Conservation (phyloP, 2,329 filamentous ascomycete genomes). For the Mariannaea elegans region DNA sequence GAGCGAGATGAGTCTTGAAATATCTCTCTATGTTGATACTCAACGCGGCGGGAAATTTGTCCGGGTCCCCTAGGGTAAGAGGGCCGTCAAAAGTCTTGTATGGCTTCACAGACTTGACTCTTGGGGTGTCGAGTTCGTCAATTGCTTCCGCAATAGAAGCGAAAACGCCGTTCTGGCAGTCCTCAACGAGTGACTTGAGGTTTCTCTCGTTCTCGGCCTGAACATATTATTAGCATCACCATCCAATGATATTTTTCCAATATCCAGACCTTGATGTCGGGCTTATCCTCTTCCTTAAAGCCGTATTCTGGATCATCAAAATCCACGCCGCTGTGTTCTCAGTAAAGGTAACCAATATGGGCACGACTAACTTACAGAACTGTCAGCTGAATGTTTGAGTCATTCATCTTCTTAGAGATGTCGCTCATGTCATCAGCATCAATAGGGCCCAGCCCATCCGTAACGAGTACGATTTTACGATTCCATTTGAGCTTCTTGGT, state of each 20-base stretch:
- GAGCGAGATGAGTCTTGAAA: slow-evolving; percentile 82
- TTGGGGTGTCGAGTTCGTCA: slow-evolving; percentile 78
- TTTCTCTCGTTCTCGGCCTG: slow-evolving; percentile 73
- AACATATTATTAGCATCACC: slow-evolving; percentile 13
- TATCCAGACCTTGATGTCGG: slow-evolving; percentile 68
- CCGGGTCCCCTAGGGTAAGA: slow-evolving; percentile 80
- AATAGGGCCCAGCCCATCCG: slow-evolving; percentile 79
- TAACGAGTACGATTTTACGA: slow-evolving; percentile 84
- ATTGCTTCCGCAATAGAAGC: slow-evolving; percentile 91
- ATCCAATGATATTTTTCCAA: background rate
- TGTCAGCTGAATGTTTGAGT: slow-evolving; percentile 78
- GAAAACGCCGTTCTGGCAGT: slow-evolving; percentile 73
- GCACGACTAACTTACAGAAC: slow-evolving; percentile 69
- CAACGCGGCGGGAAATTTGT: slow-evolving; percentile 77
- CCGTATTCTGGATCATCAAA: slow-evolving; percentile 93
- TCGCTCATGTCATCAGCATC: slow-evolving; percentile 75
- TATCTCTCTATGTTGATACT: slow-evolving; percentile 90
- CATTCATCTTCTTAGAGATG: slow-evolving; percentile 78
- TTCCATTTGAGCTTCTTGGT: slow-evolving; percentile 86
- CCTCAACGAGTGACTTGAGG: slow-evolving; percentile 71
- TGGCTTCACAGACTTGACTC: slow-evolving; percentile 78
- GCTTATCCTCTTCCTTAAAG: slow-evolving; percentile 90
- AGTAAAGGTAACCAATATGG: slow-evolving; percentile 18
- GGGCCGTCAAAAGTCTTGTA: slow-evolving; percentile 82
- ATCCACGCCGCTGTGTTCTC: slow-evolving; percentile 76